Evolutionary conservation across 495 filamentous ascomycete species (phyloP).

Genomic region (Chlorociboria aeruginascens): DNA sequence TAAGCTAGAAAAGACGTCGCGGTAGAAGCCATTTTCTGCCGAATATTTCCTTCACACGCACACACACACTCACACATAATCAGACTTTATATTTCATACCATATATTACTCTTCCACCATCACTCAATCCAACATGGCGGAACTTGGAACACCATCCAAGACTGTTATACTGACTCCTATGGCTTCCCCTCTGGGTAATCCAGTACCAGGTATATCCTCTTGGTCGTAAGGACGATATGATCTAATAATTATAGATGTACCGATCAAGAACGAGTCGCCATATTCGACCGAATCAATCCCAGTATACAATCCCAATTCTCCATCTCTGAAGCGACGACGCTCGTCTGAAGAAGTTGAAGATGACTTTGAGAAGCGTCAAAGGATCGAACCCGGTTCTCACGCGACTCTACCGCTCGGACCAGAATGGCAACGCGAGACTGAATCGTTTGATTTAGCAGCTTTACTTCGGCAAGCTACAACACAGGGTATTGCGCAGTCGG

Average conservation of each 20-base stretch:
- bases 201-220: background rate
- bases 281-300: background rate
- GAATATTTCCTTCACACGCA: background rate
- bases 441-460: slow-evolving; percentile 6
- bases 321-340: slow-evolving; percentile 15
- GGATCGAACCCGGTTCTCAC: slow-evolving; percentile 2
- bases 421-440: background rate
- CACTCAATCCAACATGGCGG: background rate
- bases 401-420: background rate
- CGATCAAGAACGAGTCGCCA: slow-evolving; percentile 13
- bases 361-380: slow-evolving; percentile 14
- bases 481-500: background rate
- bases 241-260: background rate
- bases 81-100: background rate
- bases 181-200: background rate
- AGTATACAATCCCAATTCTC: slow-evolving; percentile 1
- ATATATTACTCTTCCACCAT: background rate
- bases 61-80: background rate
- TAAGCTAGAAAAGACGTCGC: background rate
- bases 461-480: slow-evolving; percentile 11
- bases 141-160: background rate
- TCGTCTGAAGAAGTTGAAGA: slow-evolving; percentile 6
- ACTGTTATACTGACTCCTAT: background rate
- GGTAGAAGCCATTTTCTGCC: background rate
- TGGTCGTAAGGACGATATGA: background rate